A percentile compares a stretch with the other conserved stretches of the same genome.
Evolutionary conservation across 768 basidiomycete genomes (phyloP).

Genomic region (Favolaschia claudopus): DNA sequence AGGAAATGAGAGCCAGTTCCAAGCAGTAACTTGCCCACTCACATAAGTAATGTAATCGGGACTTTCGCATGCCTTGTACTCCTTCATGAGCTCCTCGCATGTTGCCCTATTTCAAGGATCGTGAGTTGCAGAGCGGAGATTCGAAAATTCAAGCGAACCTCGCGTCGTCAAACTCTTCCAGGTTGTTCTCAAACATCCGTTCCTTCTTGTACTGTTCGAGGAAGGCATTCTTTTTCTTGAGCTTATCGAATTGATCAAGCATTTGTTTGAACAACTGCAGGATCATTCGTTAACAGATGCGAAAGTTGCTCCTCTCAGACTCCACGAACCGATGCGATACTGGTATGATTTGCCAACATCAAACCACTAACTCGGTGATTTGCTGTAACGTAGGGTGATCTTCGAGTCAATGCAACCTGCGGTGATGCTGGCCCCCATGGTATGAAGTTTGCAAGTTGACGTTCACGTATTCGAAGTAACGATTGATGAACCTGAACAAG

Average conservation of each 20-base stretch:
- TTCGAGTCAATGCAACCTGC: constrained; percentile 93
- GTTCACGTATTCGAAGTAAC: constrained; percentile 92
- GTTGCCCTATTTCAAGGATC: constrained; percentile 63
- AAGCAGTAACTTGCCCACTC: constrained; percentile 34
- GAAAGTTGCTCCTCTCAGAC: background rate
- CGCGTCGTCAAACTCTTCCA: constrained; percentile 99
- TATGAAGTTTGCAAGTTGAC: constrained; percentile 96
- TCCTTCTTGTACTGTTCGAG: constrained; percentile 98
- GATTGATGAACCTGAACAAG: constrained; percentile 89
- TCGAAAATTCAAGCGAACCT: constrained; percentile 59
- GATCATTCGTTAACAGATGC: constrained; percentile 2
- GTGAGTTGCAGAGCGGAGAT: background rate
- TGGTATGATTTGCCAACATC: constrained; percentile 99
- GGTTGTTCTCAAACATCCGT: constrained; percentile 89
- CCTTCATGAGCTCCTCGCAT: constrained; percentile 87
- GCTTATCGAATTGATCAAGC: constrained; percentile 92
- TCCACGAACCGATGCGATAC: constrained; percentile 85
- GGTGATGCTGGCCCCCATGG: constrained; percentile 99
- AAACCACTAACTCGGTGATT: constrained; percentile 96
- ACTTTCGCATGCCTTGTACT: constrained; percentile 96
- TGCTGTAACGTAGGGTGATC: constrained; percentile 86
- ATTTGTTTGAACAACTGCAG: constrained; percentile 91
- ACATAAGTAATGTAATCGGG: constrained; percentile 93
- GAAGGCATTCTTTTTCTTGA: constrained; percentile 91
- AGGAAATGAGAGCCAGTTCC: background rate